Percentiles rank a stretch among this genome's conserved stretches.
Evolutionary conservation across 176 grass and related monocot species (phyloP).

Genomic region (Avena eriantha): DNA sequence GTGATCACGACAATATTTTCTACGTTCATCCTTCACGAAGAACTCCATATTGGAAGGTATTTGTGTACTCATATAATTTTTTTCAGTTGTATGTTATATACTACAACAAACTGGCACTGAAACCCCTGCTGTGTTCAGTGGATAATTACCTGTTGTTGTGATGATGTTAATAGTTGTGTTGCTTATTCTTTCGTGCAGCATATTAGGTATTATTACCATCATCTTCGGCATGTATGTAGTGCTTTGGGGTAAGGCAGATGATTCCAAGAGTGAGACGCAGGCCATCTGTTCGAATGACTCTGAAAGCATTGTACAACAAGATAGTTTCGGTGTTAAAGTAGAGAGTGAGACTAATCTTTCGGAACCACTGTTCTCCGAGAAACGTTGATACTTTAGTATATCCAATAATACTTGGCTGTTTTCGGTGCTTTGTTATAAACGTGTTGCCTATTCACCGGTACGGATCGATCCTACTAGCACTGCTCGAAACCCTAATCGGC

Average conservation of each 20-base stretch:
- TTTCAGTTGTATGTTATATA: neutral
- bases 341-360: conserved; percentile 22
- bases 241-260: conserved; percentile 70
- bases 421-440: too few species aligned
- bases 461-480: too few species aligned
- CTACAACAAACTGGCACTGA: neutral
- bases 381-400: neutral
- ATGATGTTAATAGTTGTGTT: neutral
- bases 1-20: conserved; percentile 61
- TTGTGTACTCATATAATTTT: neutral
- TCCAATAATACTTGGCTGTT: neutral
- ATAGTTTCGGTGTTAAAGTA: neutral
- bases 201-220: conserved; percentile 58
- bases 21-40: conserved; percentile 46
- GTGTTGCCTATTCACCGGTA: too few species aligned
- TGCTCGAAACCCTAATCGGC: too few species aligned
- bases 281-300: neutral
- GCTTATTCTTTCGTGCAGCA: conserved; percentile 31
- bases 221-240: conserved; percentile 55
- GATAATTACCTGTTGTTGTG: too few species aligned
- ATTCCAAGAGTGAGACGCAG: conserved; percentile 14
- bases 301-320: conserved; percentile 8
- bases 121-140: neutral
- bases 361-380: conserved; percentile 19
- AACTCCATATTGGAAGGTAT: conserved; percentile 72